These are phyloP conservation scores for Tricholoma flavovirens DNA, from an alignment of 768 basidiomycete species.

Conservation along the genomic window DNA sequence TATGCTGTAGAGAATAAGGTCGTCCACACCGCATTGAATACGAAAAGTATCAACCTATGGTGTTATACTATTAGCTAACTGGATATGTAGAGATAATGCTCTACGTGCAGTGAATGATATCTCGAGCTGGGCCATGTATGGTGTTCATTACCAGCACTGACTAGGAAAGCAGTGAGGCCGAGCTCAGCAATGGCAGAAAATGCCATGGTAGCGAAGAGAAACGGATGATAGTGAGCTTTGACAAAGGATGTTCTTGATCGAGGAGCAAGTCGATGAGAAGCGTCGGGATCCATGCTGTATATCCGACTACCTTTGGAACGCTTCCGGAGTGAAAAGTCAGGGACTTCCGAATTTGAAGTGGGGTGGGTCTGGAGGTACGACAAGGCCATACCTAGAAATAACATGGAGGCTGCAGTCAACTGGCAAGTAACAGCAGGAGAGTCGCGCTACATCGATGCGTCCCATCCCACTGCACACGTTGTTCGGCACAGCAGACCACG, in stretches of 20 bases:
- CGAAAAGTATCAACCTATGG: constrained; percentile 47
- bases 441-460: background rate
- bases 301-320: background rate
- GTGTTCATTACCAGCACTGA: constrained; percentile 61
- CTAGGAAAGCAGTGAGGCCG: constrained; percentile 68
- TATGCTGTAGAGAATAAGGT: constrained; percentile 64
- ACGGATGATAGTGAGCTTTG: constrained; percentile 54
- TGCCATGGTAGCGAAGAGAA: constrained; percentile 59
- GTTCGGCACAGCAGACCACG: background rate
- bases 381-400: constrained; percentile 6
- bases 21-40: constrained; percentile 74
- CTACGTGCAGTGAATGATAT: constrained; percentile 60
- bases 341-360: background rate
- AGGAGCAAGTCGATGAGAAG: background rate
- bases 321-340: constrained; percentile 2
- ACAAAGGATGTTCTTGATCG: constrained; percentile 32
- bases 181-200: constrained; percentile 66
- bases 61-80: background rate
- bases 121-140: constrained; percentile 53
- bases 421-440: background rate
- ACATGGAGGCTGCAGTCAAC: background rate
- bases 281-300: constrained; percentile 8
- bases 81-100: background rate
- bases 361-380: background rate
- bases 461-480: background rate